A percentile compares a stretch with the other conserved stretches of the same genome.
Conservation (phyloP, 2,329 filamentous ascomycete genomes). For the Scedosporium dehoogii region DNA sequence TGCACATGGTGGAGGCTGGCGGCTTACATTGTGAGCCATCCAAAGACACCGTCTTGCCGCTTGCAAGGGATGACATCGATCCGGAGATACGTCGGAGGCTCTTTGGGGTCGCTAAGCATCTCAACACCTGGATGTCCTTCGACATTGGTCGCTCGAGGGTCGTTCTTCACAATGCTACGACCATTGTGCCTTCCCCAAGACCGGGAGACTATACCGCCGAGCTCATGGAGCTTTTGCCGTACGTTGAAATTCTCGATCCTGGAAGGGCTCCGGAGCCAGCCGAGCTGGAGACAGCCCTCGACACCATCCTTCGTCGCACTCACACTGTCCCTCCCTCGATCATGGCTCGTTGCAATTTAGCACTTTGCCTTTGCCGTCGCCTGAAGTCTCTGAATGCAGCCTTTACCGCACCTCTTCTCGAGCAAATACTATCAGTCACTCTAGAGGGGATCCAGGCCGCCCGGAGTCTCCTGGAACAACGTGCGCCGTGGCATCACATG, state of each 20-base stretch:
- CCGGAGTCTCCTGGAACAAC: conserved; percentile 29
- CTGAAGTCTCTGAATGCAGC: conserved; percentile 38
- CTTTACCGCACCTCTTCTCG: conserved; percentile 30
- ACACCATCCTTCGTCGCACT: conserved; percentile 25
- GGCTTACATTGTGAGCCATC: conserved; percentile 31
- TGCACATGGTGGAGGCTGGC: conserved; percentile 48
- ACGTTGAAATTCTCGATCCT: conserved; percentile 44
- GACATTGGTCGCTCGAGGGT: conserved; percentile 46
- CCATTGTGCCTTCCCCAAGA: conserved; percentile 25
- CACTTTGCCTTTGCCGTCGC: conserved; percentile 44
- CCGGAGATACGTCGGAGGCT: conserved; percentile 31
- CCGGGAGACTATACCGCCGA: conserved; percentile 34
- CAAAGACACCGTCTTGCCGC: conserved; percentile 10
- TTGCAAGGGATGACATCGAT: conserved; percentile 17
- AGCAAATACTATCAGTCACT: conserved; percentile 35
- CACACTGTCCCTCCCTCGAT: conserved; percentile 32
- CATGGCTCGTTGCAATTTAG: conserved; percentile 43
- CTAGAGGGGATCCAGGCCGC: conserved; percentile 36
- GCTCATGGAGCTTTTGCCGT: conserved; percentile 40
- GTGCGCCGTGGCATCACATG: conserved; percentile 47
- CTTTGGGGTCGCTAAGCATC: conserved; percentile 41
- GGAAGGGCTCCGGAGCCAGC: conserved; percentile 28
- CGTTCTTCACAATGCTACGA: conserved; percentile 32
- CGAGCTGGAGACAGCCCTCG: conserved; percentile 32
- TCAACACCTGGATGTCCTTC: conserved; percentile 51